These are phyloP conservation scores for Rhodotorula sp. DNA, from an alignment of 1,284 basidiomycete genomes.

Conservation along the genomic window DNA sequence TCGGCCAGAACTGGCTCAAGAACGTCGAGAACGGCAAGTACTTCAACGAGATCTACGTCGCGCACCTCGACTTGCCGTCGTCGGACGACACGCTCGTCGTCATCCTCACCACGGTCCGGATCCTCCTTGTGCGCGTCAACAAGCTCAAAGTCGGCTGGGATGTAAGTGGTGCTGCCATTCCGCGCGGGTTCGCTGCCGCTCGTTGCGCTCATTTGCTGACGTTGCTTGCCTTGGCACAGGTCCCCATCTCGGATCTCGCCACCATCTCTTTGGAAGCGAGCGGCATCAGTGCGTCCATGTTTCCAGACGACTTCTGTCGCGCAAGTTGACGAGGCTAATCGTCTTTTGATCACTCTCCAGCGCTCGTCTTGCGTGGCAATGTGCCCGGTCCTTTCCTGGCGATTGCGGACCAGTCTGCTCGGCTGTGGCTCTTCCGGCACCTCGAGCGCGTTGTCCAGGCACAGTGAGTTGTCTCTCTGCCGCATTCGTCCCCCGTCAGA, in stretches of 20 bases:
- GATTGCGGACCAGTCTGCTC: constrained; percentile 54
- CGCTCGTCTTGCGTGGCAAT: constrained; percentile 63
- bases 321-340: background rate
- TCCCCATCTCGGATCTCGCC: constrained; percentile 75
- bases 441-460: constrained; percentile 49
- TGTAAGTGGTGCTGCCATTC: constrained; percentile 34
- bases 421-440: constrained; percentile 60
- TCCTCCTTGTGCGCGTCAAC: constrained; percentile 82
- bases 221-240: background rate
- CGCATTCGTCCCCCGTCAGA: too few relatives aligned
- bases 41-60: constrained; percentile 81
- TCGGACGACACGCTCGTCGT: constrained; percentile 70
- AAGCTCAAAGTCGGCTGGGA: constrained; percentile 89
- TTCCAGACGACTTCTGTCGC: too few relatives aligned
- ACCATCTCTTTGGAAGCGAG: constrained; percentile 84
- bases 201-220: background rate
- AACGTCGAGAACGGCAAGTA: constrained; percentile 85
- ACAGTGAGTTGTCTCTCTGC: constrained; percentile 11
- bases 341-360: constrained; percentile 39
- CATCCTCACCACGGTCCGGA: constrained; percentile 71
- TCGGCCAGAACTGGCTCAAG: constrained; percentile 94
- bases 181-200: constrained; percentile 47
- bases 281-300: constrained; percentile 59
- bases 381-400: constrained; percentile 58
- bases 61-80: constrained; percentile 63